These are phyloP conservation scores for Sporothrix humicola DNA, from an alignment of 2,329 filamentous ascomycete genomes.

Conservation along the genomic window DNA sequence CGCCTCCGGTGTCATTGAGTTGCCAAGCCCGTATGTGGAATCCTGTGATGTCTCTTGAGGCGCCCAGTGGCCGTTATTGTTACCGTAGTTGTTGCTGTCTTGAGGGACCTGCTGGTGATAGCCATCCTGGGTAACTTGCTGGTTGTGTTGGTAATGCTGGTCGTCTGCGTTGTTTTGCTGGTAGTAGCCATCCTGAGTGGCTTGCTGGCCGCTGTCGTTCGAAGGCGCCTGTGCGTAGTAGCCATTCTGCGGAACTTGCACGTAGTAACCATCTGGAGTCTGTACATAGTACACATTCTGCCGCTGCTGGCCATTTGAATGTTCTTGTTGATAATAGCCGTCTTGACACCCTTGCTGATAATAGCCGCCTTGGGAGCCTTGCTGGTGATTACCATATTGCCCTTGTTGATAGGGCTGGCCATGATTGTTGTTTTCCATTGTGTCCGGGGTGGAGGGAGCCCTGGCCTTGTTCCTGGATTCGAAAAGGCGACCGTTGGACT, in stretches of 20 bases:
- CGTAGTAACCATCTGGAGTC: too few species aligned
- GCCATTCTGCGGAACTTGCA: too few species aligned
- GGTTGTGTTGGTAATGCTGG: not conserved
- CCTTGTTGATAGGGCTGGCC: too few species aligned
- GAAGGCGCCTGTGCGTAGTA: too few species aligned
- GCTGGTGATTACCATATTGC: too few species aligned
- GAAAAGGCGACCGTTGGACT: not conserved
- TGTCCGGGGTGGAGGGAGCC: not conserved
- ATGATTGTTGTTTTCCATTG: not conserved
- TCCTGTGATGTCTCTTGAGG: not conserved
- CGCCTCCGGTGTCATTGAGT: not conserved
- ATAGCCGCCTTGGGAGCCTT: too few species aligned
- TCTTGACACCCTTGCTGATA: too few species aligned
- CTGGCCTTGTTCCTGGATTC: not conserved
- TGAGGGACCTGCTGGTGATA: not conserved
- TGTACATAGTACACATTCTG: too few species aligned
- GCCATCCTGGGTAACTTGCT: not conserved
- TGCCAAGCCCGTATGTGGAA: slow-evolving; percentile 24
- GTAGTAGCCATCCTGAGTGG: too few species aligned
- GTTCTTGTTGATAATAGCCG: not conserved
- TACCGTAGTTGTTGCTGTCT: not conserved
- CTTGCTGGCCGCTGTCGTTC: too few species aligned
- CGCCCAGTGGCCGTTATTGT: not conserved
- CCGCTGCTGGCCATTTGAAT: not conserved
- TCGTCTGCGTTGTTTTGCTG: not conserved